These are phyloP conservation scores for Suillus decipiens DNA, from an alignment of 768 basidiomycete species.

Conservation along the genomic window DNA sequence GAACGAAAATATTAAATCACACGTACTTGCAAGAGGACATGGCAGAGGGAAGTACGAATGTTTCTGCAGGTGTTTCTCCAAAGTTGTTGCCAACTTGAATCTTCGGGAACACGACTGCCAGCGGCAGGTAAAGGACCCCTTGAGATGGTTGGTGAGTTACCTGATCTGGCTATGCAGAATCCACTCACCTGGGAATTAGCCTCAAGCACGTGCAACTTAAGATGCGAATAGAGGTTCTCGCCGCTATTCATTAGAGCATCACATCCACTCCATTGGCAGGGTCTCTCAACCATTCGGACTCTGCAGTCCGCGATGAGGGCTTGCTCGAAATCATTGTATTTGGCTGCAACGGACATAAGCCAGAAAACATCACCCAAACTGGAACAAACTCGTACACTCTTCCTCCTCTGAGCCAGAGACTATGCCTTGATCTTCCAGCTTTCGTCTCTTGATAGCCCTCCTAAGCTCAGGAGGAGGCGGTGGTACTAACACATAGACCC, in stretches of 20 bases:
- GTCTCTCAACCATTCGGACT: slow-evolving; percentile 45
- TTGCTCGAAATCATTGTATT: slow-evolving; percentile 39
- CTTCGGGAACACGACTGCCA: slow-evolving; percentile 59
- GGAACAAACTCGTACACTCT: slow-evolving; percentile 33
- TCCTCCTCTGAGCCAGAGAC: slow-evolving; percentile 23
- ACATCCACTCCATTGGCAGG: slow-evolving; percentile 66
- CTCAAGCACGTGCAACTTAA: slow-evolving; percentile 40
- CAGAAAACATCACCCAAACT: slow-evolving; percentile 21
- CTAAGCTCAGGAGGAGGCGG: slow-evolving; percentile 25
- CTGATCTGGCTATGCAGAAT: slow-evolving; percentile 11
- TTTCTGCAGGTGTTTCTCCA: slow-evolving; percentile 51
- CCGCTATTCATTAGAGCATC: slow-evolving; percentile 54
- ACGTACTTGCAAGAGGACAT: slow-evolving; percentile 44
- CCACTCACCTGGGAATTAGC: slow-evolving; percentile 30
- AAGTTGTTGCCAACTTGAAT: slow-evolving; percentile 37
- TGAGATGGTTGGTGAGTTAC: slow-evolving; percentile 14
- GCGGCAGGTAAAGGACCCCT: slow-evolving; percentile 47
- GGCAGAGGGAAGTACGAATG: slow-evolving; percentile 42
- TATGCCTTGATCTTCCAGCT: slow-evolving; percentile 10
- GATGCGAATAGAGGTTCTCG: slow-evolving; percentile 50
- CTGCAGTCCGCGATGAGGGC: slow-evolving; percentile 49
- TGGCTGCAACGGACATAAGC: slow-evolving; percentile 40
- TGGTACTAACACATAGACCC: slow-evolving; percentile 32
- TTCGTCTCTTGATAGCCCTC: slow-evolving; percentile 22
- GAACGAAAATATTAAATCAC: slow-evolving; percentile 1